Evolutionary conservation across 2,329 filamentous ascomycete species (phyloP).

Genomic region (Metarhizium sp.): DNA sequence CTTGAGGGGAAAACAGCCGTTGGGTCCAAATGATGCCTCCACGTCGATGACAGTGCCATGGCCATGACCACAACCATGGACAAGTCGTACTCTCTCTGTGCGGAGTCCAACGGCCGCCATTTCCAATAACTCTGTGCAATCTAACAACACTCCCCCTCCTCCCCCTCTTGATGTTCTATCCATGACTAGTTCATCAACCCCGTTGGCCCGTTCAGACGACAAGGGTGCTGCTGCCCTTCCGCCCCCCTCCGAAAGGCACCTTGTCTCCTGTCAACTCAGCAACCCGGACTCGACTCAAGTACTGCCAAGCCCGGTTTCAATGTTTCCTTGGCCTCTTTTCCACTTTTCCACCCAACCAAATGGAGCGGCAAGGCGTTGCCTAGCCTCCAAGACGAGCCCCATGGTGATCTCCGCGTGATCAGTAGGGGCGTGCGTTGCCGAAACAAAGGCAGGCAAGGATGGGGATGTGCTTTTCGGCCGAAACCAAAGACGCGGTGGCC

Average conservation of each 20-base stretch:
- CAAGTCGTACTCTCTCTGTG: no score
- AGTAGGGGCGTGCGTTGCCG: background rate
- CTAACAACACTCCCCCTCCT: background rate
- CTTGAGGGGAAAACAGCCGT: background rate
- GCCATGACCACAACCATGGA: background rate
- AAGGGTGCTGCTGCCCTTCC: background rate
- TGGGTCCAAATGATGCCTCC: background rate
- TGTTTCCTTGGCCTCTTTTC: background rate
- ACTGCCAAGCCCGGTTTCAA: background rate
- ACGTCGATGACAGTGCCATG: background rate
- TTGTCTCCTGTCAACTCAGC: no score
- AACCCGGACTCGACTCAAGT: background rate
- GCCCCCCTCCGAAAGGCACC: no score
- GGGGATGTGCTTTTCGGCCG: background rate
- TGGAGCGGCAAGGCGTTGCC: background rate
- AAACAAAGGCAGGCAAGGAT: background rate
- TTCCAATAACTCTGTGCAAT: background rate
- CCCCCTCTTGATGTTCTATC: background rate
- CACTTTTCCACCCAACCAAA: background rate
- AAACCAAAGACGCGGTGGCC: background rate
- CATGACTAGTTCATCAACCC: background rate
- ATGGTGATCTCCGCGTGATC: background rate
- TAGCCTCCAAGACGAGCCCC: background rate
- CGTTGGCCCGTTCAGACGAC: background rate
- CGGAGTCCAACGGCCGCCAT: background rate